phyloP scores from a whole-genome alignment of 768 basidiomycete genomes.

The Harrya chromipes region DNA sequence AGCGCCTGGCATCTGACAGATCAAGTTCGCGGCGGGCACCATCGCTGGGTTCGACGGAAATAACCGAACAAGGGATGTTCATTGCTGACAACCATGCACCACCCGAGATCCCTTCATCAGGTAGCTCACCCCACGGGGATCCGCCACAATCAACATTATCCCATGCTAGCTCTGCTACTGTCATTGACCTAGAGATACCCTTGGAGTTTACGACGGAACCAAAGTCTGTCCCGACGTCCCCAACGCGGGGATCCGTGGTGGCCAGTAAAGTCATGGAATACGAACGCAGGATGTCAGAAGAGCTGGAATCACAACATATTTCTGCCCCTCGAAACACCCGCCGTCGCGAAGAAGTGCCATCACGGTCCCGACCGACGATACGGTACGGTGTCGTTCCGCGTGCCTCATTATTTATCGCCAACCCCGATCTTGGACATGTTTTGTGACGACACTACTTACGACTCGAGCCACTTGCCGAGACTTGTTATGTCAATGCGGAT shows the following conservation, averaged over 20 bases:
- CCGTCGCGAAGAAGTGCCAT: slow-evolving; percentile 40
- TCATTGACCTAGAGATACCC: slow-evolving; percentile 4
- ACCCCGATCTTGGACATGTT: slow-evolving; percentile 41
- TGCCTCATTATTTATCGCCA: slow-evolving; percentile 67
- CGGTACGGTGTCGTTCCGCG: slow-evolving; percentile 67
- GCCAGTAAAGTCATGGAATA: slow-evolving; percentile 53
- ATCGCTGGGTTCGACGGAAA: slow-evolving; percentile 25
- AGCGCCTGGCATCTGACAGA: slow-evolving; percentile 39
- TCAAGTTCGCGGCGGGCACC: slow-evolving; percentile 23
- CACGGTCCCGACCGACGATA: slow-evolving; percentile 39
- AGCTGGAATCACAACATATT: slow-evolving; percentile 39
- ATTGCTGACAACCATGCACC: slow-evolving; percentile 3
- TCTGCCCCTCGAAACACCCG: slow-evolving; percentile 40
- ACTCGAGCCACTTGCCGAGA: background rate
- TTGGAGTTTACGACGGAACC: background rate
- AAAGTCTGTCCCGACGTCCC: background rate
- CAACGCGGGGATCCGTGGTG: slow-evolving; percentile 31
- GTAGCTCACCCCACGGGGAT: slow-evolving; percentile 11
- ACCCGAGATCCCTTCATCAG: slow-evolving; percentile 12
- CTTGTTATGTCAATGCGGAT: background rate
- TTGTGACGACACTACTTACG: slow-evolving; percentile 10
- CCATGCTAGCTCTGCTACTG: background rate
- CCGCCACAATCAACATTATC: slow-evolving; percentile 15
- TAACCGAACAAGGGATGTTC: slow-evolving; percentile 18
- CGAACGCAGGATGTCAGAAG: slow-evolving; percentile 58